Conservation (phyloP, 2,329 filamentous ascomycete genomes). For the Diaporthe aspalathi region DNA sequence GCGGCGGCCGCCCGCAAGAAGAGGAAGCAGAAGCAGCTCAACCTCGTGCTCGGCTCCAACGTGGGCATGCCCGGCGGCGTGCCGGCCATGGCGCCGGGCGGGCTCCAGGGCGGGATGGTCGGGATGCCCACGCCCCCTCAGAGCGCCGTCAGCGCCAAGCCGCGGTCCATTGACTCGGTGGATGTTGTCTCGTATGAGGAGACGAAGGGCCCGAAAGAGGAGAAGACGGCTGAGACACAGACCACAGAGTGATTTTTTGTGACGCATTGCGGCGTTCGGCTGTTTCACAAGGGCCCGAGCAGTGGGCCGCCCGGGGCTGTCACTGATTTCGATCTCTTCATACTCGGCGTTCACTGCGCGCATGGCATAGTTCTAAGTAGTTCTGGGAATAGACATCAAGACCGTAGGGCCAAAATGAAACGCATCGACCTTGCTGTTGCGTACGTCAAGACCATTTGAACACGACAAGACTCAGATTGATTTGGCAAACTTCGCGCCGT, state of each 20-base stretch:
- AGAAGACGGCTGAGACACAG: constrained; percentile 2
- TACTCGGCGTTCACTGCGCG: background rate
- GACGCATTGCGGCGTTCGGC: constrained; percentile 14
- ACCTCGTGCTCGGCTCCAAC: background rate
- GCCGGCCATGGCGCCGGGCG: background rate
- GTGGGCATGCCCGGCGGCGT: background rate
- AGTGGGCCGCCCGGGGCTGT: background rate
- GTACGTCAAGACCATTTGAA: too few species aligned
- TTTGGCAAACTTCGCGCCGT: too few species aligned
- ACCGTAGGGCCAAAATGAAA: background rate
- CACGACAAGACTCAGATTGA: background rate
- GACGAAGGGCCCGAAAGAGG: background rate
- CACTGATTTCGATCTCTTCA: background rate
- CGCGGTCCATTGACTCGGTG: background rate
- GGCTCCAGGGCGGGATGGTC: background rate
- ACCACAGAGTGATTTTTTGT: background rate
- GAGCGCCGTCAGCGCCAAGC: constrained; percentile 15
- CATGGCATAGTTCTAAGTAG: background rate
- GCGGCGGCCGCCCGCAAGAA: constrained; percentile 36
- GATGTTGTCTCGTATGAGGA: background rate
- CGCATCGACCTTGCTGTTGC: background rate
- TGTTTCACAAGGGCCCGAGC: background rate
- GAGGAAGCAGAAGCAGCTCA: constrained; percentile 41
- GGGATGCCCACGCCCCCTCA: constrained; percentile 8
- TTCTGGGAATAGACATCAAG: background rate